These are phyloP conservation scores for Trichaptum fuscoviolaceum DNA, from an alignment of 768 basidiomycete species.

Conservation along the genomic window DNA sequence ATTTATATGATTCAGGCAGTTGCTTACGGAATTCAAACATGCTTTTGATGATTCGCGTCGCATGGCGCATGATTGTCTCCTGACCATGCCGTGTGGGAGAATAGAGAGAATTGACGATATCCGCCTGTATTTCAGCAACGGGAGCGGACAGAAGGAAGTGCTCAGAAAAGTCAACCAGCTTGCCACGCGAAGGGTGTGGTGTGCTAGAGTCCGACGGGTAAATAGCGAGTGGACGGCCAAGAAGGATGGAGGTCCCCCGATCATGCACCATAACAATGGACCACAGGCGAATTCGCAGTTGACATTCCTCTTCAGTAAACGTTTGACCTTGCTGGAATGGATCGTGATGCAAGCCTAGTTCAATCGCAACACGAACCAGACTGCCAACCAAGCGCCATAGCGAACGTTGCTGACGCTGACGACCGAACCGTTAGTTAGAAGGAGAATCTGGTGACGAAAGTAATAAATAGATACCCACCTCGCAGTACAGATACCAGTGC, in stretches of 20 bases:
- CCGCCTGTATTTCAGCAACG: constrained; percentile 80
- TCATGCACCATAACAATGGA: constrained; percentile 82
- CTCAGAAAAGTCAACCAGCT: constrained; percentile 57
- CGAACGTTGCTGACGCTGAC: constrained; percentile 80
- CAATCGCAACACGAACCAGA: constrained; percentile 75
- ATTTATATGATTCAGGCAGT: constrained; percentile 66
- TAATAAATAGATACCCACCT: constrained; percentile 40
- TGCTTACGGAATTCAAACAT: constrained; percentile 65
- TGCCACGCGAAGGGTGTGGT: constrained; percentile 54
- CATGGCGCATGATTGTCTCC: constrained; percentile 69
- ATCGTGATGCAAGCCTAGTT: constrained; percentile 84
- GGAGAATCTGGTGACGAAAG: neutral
- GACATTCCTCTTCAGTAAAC: constrained; percentile 74
- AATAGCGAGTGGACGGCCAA: constrained; percentile 81
- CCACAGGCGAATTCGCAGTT: constrained; percentile 79
- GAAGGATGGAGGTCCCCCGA: constrained; percentile 81
- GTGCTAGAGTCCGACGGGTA: constrained; percentile 81
- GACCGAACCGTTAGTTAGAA: constrained; percentile 13
- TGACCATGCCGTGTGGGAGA: constrained; percentile 65
- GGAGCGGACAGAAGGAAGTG: constrained; percentile 75
- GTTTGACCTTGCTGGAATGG: constrained; percentile 57
- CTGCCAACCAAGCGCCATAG: constrained; percentile 86
- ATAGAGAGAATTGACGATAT: constrained; percentile 84
- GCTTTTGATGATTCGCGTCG: constrained; percentile 73
- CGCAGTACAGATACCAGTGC: constrained; percentile 88